phyloP scores from a whole-genome alignment of 352 stramenopile genomes.

The Phytopythium sindhum region DNA sequence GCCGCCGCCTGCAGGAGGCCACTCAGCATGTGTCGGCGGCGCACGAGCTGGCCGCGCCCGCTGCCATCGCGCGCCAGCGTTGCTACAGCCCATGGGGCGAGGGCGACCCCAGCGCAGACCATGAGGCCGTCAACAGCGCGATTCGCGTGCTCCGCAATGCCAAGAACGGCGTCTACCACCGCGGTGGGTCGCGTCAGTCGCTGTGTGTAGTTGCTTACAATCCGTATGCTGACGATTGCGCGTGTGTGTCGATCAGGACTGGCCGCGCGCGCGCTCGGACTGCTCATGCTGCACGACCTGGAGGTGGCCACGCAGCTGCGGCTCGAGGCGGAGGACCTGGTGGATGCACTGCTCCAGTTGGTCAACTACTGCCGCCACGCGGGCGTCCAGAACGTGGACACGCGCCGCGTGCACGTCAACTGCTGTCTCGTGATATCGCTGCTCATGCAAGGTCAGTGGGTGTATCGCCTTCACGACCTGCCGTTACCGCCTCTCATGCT shows the following conservation, averaged over 20 bases:
- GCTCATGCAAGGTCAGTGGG: slow-evolving; percentile 53
- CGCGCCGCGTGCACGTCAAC: slow-evolving; percentile 71
- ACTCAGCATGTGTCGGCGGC: slow-evolving; percentile 43
- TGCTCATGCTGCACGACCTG: slow-evolving; percentile 49
- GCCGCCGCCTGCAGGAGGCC: slow-evolving; percentile 47
- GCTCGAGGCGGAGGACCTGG: slow-evolving; percentile 60
- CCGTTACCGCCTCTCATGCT: not conserved
- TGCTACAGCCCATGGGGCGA: slow-evolving; percentile 12
- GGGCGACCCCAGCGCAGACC: not conserved
- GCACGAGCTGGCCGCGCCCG: slow-evolving; percentile 19
- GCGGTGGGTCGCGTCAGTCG: slow-evolving; percentile 1
- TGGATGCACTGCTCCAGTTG: slow-evolving; percentile 74
- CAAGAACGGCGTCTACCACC: slow-evolving; percentile 68
- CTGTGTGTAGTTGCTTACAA: not conserved
- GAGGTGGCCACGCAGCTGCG: slow-evolving; percentile 35
- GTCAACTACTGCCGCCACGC: slow-evolving; percentile 55
- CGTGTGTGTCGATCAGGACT: slow-evolving; percentile 25
- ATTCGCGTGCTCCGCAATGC: slow-evolving; percentile 50
- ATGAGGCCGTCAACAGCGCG: slow-evolving; percentile 20
- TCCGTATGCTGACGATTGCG: not conserved
- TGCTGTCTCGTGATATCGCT: slow-evolving; percentile 85
- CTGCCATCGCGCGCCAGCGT: slow-evolving; percentile 26
- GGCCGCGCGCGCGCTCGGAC: slow-evolving; percentile 56
- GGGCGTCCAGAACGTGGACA: slow-evolving; percentile 46
- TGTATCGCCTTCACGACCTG: not conserved